Conservation (phyloP, 768 basidiomycete genomes). For the Rhizopogon sp. region DNA sequence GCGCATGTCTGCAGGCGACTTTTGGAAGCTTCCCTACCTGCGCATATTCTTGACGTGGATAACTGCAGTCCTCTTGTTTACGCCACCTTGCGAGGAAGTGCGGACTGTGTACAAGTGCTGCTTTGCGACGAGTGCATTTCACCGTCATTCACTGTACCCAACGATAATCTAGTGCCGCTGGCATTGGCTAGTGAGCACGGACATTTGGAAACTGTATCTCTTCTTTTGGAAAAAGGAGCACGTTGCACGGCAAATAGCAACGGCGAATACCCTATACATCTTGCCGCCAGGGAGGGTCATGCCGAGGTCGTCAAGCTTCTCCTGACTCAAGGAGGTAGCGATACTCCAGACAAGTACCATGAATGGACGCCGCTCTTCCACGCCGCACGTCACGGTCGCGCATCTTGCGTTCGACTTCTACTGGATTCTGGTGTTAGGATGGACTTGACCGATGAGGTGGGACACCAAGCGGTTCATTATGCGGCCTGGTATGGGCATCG, state of each 20-base stretch:
- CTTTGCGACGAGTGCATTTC: conserved; percentile 66
- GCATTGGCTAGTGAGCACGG: conserved; percentile 90
- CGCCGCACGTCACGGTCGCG: conserved; percentile 83
- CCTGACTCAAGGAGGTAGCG: conserved; percentile 71
- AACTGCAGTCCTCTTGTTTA: conserved; percentile 94
- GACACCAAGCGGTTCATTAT: conserved; percentile 84
- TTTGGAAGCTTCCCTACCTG: conserved; percentile 60
- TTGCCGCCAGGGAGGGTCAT: conserved; percentile 92
- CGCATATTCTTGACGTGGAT: conserved; percentile 80
- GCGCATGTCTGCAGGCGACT: conserved; percentile 69
- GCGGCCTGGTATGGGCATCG: conserved; percentile 95
- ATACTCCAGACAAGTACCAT: conserved; percentile 91
- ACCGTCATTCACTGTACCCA: conserved; percentile 50
- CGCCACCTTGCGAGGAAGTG: conserved; percentile 81
- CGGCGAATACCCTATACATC: conserved; percentile 95
- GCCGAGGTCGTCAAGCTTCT: conserved; percentile 77
- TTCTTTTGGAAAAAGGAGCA: conserved; percentile 77
- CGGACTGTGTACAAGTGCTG: conserved; percentile 79
- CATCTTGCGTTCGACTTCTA: conserved; percentile 69
- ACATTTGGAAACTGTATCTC: conserved; percentile 72
- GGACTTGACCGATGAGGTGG: conserved; percentile 77
- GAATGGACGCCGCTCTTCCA: conserved; percentile 98
- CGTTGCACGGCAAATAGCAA: conserved; percentile 82
- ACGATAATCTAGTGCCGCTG: conserved; percentile 76
- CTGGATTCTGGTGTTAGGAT: conserved; percentile 76